Base-by-base conservation (phyloP, 2,329 filamentous ascomycete genomes). In the Apiospora pterosperma region DNA sequence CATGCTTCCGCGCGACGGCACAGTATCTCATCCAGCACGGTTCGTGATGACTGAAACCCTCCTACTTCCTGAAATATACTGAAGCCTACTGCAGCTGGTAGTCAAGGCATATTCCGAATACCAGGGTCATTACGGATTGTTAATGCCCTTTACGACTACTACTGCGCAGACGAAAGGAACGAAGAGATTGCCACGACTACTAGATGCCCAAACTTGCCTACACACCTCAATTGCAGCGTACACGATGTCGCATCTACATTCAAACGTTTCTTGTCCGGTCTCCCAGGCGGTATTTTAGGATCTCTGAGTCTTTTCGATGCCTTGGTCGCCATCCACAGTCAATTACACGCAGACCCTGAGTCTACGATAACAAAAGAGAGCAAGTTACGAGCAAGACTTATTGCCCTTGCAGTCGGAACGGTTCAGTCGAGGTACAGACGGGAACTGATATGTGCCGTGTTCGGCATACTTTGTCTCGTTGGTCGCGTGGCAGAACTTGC, bases 211-310 rank as follows among this genome's bases (percentile, higher is more conserved):
- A 87, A 81, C 44, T 77, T 91, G 1, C 89, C 89, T 4, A 74
- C 76, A 2, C 87, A 90, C 69, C 86, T 91, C 66, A 81, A 81
- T 41, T 84, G 80, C 59, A 82, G 84, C 7, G 80, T 87, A 4
- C 87, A 91, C 66, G 89, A 91, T 75, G 84, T 91, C 36, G 88
- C 88, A 2, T 88, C 87, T 2, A 82, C 86, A 0, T 90, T 92
- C 75, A 91, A 91, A 70, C 84, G 82, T 14, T 79, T 92, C n/a
- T 77, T 92, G 0, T 81, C 83, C 0, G 85, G 85, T 0, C 73
- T 92, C 0, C 88, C 88, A 0, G 88, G 88, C 0, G 89, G 89
- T 0, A 87, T 92, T 44, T 77, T 92, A 0, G 89, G 89, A 4
- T 88, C 87, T 0, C 70, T 90, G 16, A 74, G 80, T 1, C 73